A percentile compares a stretch with the other conserved stretches of the same genome.
phyloP scores from a whole-genome alignment of 2,329 filamentous ascomycete species.

The Tolypocladium inflatum region DNA sequence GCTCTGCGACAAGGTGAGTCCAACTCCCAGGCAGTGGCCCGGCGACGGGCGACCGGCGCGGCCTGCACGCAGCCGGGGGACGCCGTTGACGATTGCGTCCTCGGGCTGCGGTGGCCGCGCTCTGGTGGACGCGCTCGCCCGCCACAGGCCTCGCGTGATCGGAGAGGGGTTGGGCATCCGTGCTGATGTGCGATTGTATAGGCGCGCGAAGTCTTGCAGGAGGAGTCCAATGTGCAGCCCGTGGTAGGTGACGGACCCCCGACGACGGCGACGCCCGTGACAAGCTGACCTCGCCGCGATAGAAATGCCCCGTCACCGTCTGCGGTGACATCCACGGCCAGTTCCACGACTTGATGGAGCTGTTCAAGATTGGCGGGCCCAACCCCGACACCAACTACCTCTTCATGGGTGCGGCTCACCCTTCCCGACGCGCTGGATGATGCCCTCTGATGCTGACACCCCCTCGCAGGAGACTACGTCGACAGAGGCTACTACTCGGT shows the following conservation, averaged over 20 bases:
- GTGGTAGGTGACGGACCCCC: conserved; percentile 55
- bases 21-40: neutral
- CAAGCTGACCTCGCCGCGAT: neutral
- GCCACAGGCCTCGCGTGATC: conserved; percentile 16
- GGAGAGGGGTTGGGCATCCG: conserved; percentile 3
- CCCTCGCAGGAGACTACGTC: conserved; percentile 75
- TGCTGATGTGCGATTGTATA: conserved; percentile 25
- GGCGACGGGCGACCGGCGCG: neutral
- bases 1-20: conserved; percentile 85
- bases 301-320: conserved; percentile 98
- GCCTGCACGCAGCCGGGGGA: neutral
- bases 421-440: neutral
- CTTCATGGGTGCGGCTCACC: conserved; percentile 72
- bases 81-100: neutral
- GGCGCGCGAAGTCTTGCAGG: conserved; percentile 93
- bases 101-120: neutral
- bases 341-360: conserved; percentile 98
- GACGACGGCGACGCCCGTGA: neutral
- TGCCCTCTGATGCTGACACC: conserved; percentile 2
- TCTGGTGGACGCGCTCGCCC: neutral
- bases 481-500: conserved; percentile 98
- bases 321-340: conserved; percentile 99
- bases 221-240: conserved; percentile 97
- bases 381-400: conserved; percentile 99
- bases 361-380: conserved; percentile 97